Base-by-base conservation (phyloP, 192 early-diverging fungal species). In the Coemansia sp. region DNA sequence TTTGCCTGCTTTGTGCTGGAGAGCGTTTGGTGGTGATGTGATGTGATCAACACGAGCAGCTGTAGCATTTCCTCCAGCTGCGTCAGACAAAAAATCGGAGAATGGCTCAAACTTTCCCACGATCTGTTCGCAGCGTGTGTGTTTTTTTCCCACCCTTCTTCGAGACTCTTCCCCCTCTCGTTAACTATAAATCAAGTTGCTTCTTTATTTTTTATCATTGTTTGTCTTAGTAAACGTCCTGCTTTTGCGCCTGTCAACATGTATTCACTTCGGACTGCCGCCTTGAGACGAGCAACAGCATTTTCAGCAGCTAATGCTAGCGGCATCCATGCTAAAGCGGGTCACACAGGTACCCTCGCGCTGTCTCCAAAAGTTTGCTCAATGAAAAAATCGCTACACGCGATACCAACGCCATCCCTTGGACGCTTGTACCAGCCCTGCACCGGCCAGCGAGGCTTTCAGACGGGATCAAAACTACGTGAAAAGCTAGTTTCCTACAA, bases 401-500 rank as follows among this genome's bases (percentile, higher is more conserved):
- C 33, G 15, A 35, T 35, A 2, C 9, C 49, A 29, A 22, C 49
- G 5, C 4, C 23, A 25, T 25, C 49, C 49, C 9, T 11, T 2
- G 9, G 8, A 14, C 9, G 49, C 34, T 17, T 57, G 14, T 9
- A 36, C 33, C 33, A 6, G 33, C 33, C 34, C 33, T 33, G 13
- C 17, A 36, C 32, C 9, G 6, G 34, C 5, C 32, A 36, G 5
- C 81, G 86, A 13, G 62, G 62, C n/a, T 85, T 91, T 55, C 83
- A 86, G 14, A 68, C 80, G 11, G 84, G 85, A 0, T 35, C 68
- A 13, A 22, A 69, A 20, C 25, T 45, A 14, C 63, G 75, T 19
- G 49, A 11, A 22, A 86, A 76, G 20, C 75, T 85, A 9, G 69
- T 91, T 2, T 88, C 93, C 9, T 99, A 93, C 80, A 74, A 91